These are phyloP conservation scores for Tuber umbilicatum DNA, from an alignment of 495 filamentous ascomycete genomes.

Conservation along the genomic window DNA sequence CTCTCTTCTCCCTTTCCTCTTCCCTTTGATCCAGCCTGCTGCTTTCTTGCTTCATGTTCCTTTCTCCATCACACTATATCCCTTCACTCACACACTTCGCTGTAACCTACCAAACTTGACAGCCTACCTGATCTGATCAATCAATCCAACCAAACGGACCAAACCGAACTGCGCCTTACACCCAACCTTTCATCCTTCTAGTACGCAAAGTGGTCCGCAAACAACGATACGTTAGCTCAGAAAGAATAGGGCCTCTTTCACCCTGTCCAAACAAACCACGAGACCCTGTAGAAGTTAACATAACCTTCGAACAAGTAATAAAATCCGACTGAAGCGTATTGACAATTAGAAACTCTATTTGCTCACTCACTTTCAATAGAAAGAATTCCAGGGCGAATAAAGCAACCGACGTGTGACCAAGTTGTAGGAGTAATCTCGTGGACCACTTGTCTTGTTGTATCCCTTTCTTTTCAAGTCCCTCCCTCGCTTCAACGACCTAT, in stretches of 20 bases:
- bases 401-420: neutral
- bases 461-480: neutral
- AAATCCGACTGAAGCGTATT: neutral
- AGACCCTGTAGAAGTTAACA: neutral
- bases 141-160: neutral
- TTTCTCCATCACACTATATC: neutral
- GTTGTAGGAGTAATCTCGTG: neutral
- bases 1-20: constrained; percentile 23
- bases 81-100: neutral
- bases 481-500: neutral
- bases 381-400: neutral
- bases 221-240: neutral
- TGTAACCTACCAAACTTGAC: neutral
- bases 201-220: neutral
- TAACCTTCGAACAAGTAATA: neutral
- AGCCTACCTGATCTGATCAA: neutral
- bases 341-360: constrained; percentile 1
- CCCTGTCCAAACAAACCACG: constrained; percentile 2
- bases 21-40: neutral
- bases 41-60: neutral
- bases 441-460: neutral
- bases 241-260: neutral
- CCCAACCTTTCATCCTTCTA: neutral
- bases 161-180: neutral
- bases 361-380: neutral